These are phyloP conservation scores for Alternaria gansuensis DNA, from an alignment of 2,329 filamentous ascomycete genomes.

Conservation along the genomic window DNA sequence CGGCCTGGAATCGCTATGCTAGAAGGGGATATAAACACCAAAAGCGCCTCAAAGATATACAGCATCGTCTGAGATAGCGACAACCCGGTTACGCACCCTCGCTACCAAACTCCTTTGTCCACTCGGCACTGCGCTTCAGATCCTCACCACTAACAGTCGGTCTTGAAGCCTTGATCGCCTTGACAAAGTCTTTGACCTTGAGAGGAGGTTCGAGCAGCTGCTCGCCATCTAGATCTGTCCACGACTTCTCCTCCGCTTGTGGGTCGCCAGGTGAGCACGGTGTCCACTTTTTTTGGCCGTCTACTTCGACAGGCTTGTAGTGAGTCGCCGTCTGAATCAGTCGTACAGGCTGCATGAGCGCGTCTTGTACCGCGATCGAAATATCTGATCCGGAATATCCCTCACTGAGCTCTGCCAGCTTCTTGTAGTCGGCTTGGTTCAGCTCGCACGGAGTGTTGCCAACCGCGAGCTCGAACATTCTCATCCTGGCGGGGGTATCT, in stretches of 20 bases:
- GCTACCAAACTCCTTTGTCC: slow-evolving; percentile 96
- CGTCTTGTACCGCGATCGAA: slow-evolving; percentile 91
- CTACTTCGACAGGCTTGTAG: slow-evolving; percentile 86
- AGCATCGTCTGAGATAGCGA: slow-evolving; percentile 5
- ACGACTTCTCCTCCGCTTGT: slow-evolving; percentile 90
- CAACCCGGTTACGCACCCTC: slow-evolving; percentile 69
- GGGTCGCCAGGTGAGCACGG: slow-evolving; percentile 93
- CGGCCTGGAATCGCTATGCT: slow-evolving; percentile 19
- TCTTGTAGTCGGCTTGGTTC: slow-evolving; percentile 77
- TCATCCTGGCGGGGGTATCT: slow-evolving; percentile 84
- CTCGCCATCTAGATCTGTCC: slow-evolving; percentile 86
- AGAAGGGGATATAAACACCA: slow-evolving; percentile 22
- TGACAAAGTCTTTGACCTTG: slow-evolving; percentile 89
- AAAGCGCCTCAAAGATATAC: slow-evolving; percentile 23
- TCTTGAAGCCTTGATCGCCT: slow-evolving; percentile 85
- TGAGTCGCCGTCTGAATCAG: slow-evolving; percentile 98
- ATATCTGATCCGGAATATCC: slow-evolving; percentile 98
- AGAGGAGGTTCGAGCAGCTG: slow-evolving; percentile 86
- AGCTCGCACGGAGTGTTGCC: slow-evolving; percentile 90
- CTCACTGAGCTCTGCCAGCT: slow-evolving; percentile 82
- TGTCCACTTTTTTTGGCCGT: slow-evolving; percentile 74
- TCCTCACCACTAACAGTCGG: slow-evolving; percentile 92
- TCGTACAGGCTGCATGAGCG: slow-evolving; percentile 94
- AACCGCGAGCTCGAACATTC: slow-evolving; percentile 96
- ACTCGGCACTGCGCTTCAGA: slow-evolving; percentile 82